Evolutionary conservation across 306 rosid species (phyloP).

Genomic region (Cicer chorassanicum): DNA sequence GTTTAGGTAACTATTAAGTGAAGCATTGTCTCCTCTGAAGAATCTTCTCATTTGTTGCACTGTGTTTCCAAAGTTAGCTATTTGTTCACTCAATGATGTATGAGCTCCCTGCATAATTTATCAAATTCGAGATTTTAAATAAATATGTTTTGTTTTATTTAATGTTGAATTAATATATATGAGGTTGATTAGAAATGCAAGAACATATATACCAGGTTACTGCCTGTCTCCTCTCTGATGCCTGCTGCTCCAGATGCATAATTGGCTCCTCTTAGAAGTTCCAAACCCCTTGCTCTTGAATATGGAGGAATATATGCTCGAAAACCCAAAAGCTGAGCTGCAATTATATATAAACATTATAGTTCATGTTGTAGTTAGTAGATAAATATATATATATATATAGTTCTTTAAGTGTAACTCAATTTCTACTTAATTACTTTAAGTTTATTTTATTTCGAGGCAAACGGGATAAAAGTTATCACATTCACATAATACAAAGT

Average conservation of each 20-base stretch:
- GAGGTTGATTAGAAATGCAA: no score
- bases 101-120: constrained; percentile 69
- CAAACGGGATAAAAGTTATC: no score
- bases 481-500: no score
- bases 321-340: constrained; percentile 89
- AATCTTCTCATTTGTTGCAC: constrained; percentile 65
- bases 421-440: no score
- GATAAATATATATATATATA: not conserved
- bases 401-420: not conserved
- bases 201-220: constrained; percentile 62
- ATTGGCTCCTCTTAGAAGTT: constrained; percentile 77
- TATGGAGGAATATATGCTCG: constrained; percentile 63
- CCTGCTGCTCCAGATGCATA: constrained; percentile 95
- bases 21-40: constrained; percentile 67
- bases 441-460: no score
- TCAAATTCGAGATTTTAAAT: no score
- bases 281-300: constrained; percentile 71
- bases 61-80: constrained; percentile 63
- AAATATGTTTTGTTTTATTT: no score
- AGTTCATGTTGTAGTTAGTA: not conserved
- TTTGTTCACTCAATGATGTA: constrained; percentile 72
- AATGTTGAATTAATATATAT: no score
- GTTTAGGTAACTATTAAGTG: constrained; percentile 59
- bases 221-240: constrained; percentile 83
- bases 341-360: constrained; percentile 33